Conservation (phyloP, 371 early-diverging fungal genomes). For the Circinella minor region DNA sequence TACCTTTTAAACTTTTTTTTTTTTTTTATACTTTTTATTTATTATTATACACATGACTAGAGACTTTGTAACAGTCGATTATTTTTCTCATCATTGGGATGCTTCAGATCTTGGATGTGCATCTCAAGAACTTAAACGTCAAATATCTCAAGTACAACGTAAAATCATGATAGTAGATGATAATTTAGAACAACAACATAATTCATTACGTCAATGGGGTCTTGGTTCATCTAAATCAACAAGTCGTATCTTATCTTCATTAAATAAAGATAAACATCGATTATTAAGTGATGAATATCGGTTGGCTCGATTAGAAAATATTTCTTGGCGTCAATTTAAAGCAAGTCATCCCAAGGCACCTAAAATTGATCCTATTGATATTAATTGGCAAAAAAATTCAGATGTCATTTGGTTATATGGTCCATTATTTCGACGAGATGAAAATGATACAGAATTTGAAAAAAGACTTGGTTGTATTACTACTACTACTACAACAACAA, state of each 20-base stretch:
- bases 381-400: slow-evolving; percentile 17
- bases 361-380: slow-evolving; percentile 19
- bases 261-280: slow-evolving; percentile 14
- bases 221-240: slow-evolving; percentile 1
- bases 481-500: background rate
- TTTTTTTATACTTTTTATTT: too few species aligned
- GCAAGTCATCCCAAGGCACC: slow-evolving; percentile 1
- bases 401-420: slow-evolving; percentile 18
- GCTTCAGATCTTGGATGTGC: slow-evolving; percentile 20
- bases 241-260: slow-evolving; percentile 1
- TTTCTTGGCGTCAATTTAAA: slow-evolving; percentile 6
- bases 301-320: slow-evolving; percentile 1
- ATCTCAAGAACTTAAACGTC: slow-evolving; percentile 10
- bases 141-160: slow-evolving; percentile 7
- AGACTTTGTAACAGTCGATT: slow-evolving; percentile 20
- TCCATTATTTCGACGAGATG: slow-evolving; percentile 10
- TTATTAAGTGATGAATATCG: slow-evolving; percentile 17
- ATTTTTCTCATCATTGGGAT: slow-evolving; percentile 18
- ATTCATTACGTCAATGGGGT: slow-evolving; percentile 14
- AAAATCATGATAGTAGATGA: slow-evolving; percentile 11
- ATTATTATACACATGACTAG: background rate
- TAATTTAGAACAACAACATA: slow-evolving; percentile 5
- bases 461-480: background rate
- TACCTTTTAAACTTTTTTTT: too few species aligned
- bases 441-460: slow-evolving; percentile 13